phyloP scores from a whole-genome alignment of 2,329 filamentous ascomycete genomes.

The Calonectria pauciramosa region DNA sequence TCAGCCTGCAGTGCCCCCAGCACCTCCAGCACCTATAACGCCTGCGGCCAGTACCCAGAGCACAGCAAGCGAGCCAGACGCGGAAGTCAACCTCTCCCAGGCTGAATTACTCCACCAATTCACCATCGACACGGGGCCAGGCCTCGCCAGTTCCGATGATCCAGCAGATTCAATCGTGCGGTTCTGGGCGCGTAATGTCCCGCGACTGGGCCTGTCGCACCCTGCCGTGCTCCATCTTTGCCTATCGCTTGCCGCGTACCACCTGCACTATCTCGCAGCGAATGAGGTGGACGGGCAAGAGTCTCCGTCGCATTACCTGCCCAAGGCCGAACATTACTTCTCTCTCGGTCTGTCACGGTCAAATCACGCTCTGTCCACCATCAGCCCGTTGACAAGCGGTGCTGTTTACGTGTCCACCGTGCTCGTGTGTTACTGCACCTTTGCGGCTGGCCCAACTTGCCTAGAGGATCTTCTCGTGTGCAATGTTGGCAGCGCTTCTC shows the following conservation, averaged over 20 bases:
- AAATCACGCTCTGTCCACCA: background rate
- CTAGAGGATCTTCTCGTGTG: background rate
- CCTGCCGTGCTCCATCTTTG: background rate
- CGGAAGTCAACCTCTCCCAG: background rate
- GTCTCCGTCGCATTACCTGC: background rate
- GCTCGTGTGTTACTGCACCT: conserved; percentile 13
- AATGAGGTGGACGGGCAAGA: background rate
- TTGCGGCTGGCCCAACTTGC: conserved; percentile 1
- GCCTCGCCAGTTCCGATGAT: conserved; percentile 3
- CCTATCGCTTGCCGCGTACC: conserved; percentile 1
- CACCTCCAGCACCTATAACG: background rate
- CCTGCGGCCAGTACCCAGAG: background rate
- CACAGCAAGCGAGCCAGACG: background rate
- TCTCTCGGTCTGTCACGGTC: background rate
- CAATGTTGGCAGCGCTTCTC: background rate
- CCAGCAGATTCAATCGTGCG: background rate
- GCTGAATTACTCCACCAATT: conserved; percentile 12
- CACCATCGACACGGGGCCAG: background rate
- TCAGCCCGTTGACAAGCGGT: background rate
- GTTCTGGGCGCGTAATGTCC: conserved; percentile 2
- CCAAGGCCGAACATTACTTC: background rate
- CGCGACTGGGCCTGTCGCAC: background rate
- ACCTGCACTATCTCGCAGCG: background rate
- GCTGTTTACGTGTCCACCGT: conserved; percentile 10
- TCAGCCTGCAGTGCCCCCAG: background rate